Base-by-base conservation (phyloP, 768 basidiomycete genomes). In the Boletus vermiculosoides region DNA sequence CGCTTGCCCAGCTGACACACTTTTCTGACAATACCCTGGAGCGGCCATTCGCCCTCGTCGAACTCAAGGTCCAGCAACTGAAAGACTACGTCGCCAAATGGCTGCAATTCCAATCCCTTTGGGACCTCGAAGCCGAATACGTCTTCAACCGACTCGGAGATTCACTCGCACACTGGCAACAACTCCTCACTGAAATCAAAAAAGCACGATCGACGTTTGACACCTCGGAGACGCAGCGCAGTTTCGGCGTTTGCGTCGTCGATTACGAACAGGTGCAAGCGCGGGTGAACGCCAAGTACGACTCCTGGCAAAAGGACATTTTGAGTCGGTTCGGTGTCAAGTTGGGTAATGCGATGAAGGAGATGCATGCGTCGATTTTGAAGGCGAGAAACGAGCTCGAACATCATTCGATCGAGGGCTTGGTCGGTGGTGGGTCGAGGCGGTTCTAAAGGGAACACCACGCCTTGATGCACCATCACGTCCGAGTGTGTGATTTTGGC, bases 231-330 rank as follows among this genome's bases (percentile, higher is more conserved):
- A 95, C 92, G 10, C 87, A 89, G 65, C 92, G 89, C 62, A 84
- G 84, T 46, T 97, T 98, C 68, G 94, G 95, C 1, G 90, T 95
- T 11, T 94, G 92, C 67, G 84, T 95, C 44, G 88, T 99, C 65
- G 92, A 98, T 73, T 99, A 98, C 73, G 96, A 98, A 72, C 95
- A 96, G 72, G 97, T 98, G 28, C 97, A 99, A 74, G 84, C 92
- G 45, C 83, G 95, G 63, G 97, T 99, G 66, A 98, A 98, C 72
- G 93, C 95, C 57, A 98, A 98, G 77, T 99, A 99, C 71, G 97
- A 98, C 70, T 79, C 92, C 20, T 98, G 97, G 96, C 96, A 98
- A 78, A 80, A 89, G 58, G 97, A 99, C 64, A 93, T 99, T 58
- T 77, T 98, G 62, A 87, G 85, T 59, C 80, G 94, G 46, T 98